These are phyloP conservation scores for Zygnema cylindricum DNA, from an alignment of 139 green algal species.

Conservation along the genomic window DNA sequence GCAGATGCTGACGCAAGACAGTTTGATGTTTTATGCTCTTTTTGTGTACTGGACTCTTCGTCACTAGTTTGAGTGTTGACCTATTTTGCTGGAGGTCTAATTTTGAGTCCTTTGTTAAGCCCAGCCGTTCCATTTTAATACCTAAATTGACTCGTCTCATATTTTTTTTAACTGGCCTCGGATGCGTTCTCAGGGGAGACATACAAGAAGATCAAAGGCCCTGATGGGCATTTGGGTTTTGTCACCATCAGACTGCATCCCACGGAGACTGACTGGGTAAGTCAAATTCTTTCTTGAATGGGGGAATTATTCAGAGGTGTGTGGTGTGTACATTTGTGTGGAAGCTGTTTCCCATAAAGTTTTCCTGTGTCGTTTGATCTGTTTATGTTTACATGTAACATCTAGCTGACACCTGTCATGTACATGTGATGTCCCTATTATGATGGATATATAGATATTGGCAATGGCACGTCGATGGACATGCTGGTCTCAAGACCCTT, in stretches of 20 bases:
- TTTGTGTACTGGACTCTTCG: too few species aligned
- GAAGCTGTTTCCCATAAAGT: too few species aligned
- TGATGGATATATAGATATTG: constrained; percentile 38
- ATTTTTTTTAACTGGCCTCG: neutral
- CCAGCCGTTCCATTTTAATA: neutral
- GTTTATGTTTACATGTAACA: too few species aligned
- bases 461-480: constrained; percentile 41
- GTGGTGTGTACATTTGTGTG: too few species aligned
- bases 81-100: too few species aligned
- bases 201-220: constrained; percentile 53
- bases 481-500: constrained; percentile 47
- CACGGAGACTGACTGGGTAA: constrained; percentile 52
- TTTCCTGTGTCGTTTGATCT: too few species aligned
- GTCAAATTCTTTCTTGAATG: constrained; percentile 23
- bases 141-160: neutral
- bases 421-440: too few species aligned
- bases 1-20: too few species aligned
- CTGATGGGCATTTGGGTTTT: constrained; percentile 50
- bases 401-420: too few species aligned
- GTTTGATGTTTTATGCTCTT: too few species aligned
- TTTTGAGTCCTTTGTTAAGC: neutral
- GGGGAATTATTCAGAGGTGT: too few species aligned
- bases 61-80: too few species aligned
- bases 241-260: constrained; percentile 49
- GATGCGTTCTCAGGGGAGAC: constrained; percentile 21